These are phyloP conservation scores for Pilaira anomala DNA, from an alignment of 192 early-diverging fungal species.

Conservation along the genomic window DNA sequence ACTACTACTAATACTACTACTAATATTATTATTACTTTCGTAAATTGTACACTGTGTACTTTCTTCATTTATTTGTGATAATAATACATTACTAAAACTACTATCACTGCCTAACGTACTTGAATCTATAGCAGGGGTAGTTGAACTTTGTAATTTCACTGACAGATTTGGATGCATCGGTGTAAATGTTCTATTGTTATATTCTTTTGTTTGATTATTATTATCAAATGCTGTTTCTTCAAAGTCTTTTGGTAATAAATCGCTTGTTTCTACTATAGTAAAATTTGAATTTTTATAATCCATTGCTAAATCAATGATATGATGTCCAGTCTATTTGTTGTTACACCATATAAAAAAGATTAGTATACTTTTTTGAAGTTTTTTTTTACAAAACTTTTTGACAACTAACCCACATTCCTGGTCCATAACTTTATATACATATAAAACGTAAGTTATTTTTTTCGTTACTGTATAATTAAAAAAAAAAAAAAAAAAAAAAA, in stretches of 20 bases:
- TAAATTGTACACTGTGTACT: background rate
- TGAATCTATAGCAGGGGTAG: background rate
- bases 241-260: slow-evolving; percentile 19
- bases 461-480: no score
- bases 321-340: slow-evolving; percentile 23
- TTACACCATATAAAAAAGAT: no score
- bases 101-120: background rate
- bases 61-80: background rate
- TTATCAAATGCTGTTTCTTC: background rate
- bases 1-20: background rate
- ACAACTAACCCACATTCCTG: background rate
- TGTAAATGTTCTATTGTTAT: background rate
- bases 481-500: no score
- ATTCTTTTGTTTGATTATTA: background rate
- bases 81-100: background rate
- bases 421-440: background rate
- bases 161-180: background rate
- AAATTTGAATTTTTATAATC: slow-evolving; percentile 24
- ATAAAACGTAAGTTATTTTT: background rate
- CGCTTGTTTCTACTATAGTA: slow-evolving; percentile 17
- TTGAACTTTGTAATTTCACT: background rate
- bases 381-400: background rate
- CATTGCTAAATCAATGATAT: slow-evolving; percentile 30
- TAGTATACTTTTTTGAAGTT: background rate
- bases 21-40: background rate